Evolutionary conservation across 2,329 filamentous ascomycete species (phyloP), one percentile per base, ranked within the genome.

Genomic region (Blastomyces emzantsi): DNA sequence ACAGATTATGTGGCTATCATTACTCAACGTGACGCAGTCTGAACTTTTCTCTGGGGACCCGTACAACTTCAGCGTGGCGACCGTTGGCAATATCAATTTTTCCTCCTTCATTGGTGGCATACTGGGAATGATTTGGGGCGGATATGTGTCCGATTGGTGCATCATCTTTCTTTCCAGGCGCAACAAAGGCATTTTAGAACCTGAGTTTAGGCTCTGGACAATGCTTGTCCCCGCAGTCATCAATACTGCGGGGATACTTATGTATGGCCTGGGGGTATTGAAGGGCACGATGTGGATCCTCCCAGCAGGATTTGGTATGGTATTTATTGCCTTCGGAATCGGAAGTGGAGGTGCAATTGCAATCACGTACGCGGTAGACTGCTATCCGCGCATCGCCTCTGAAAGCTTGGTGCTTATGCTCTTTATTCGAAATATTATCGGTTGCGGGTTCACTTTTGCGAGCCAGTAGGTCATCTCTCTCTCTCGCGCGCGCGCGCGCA

Each of bases 171-270:
- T 78, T 1, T 70, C 78, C 0, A 71, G 70, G 33, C 67, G 74
- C 9, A 77, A 77, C 57, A 67, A 69, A 1, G 78, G 78, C 0
- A 71, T 79, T 5, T 78, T 75, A 61, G 78, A 81, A 57, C 79
- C 78, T 0, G 78, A 81, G 64, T 77, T 77, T 71, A 72, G 78
- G 5, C 72, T 81, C 6, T 76, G 73, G 74, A 66, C 71, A 8
- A 68, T 71, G 60, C 47, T 66, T 52, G 62, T 72, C n/a, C 66
- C 72, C 15, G 62, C 69, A 4, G 33, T 74, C 15, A 62, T 73
- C 45, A 65, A 68, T 39, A 68, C 72, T 13, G 64, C 60, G 1
- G 69, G 70, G 3, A 62, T 70, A 9, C 54, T 73, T 9, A 66
- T 73, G 45, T 74, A 67, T 56, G 73, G 71, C 19, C 66, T 73